Evolutionary conservation across 768 basidiomycete species (phyloP).

Genomic region (Russula olivacea): DNA sequence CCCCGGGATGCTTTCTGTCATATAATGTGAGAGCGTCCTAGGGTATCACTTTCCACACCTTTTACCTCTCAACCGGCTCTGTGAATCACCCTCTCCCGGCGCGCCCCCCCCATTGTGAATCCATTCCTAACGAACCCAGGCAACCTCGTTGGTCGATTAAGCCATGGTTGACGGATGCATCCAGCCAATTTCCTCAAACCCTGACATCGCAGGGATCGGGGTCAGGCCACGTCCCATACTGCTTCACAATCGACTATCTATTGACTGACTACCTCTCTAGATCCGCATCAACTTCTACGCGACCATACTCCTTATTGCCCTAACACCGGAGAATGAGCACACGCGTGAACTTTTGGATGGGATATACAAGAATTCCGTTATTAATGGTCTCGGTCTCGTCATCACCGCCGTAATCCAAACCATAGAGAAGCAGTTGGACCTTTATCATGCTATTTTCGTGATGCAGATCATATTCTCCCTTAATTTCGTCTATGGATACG

Average conservation of each 20-base stretch:
- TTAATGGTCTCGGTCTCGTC: constrained; percentile 11
- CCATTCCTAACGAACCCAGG: not conserved
- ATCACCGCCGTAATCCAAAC: constrained; percentile 12
- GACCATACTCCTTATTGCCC: constrained; percentile 3
- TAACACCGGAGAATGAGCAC: not conserved
- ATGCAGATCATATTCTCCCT: constrained; percentile 13
- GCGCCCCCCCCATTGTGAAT: not conserved
- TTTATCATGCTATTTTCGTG: constrained; percentile 18
- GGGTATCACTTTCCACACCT: not conserved
- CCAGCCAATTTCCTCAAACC: not conserved
- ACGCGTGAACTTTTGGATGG: constrained; percentile 7
- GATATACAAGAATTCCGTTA: constrained; percentile 7
- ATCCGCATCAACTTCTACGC: constrained; percentile 14
- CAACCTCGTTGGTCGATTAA: too few relatives aligned
- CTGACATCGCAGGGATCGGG: constrained; percentile 16
- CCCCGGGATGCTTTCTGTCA: not conserved
- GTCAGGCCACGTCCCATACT: constrained; percentile 1
- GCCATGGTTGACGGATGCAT: constrained; percentile 5
- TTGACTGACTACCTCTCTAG: not conserved
- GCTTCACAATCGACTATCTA: not conserved
- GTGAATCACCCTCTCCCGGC: not conserved
- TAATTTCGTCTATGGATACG: constrained; percentile 2
- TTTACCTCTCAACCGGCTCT: not conserved
- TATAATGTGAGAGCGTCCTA: not conserved
- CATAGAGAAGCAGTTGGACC: not conserved